Base-by-base conservation (phyloP, 2,329 filamentous ascomycete genomes). In the Cercospora berteroae region DNA sequence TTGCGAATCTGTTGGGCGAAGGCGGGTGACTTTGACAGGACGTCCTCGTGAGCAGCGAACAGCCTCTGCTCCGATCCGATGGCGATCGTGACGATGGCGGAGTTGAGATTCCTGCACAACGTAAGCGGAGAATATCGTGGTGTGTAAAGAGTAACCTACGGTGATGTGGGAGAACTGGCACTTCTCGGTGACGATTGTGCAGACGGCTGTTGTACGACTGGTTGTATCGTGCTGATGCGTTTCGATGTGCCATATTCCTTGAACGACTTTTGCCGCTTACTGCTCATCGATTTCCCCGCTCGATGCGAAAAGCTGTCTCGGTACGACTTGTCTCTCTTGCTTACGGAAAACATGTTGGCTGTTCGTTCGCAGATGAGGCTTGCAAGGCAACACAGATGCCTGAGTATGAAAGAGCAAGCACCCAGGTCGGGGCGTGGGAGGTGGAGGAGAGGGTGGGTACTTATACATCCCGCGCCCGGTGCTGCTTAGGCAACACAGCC, bases 1-100 rank as follows among this genome's bases (percentile, higher is more conserved):
- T 84, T 84, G 65, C 85, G 84, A 71, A 89, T 86, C 52, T 85
- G 84, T 60, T 86, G 81, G 68, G 88, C 84, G 81, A 97, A 96
- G 85, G 90, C 96, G 7, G 92, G 88, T 10, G 92, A 95, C 64
- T 86, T 83, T 77, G 85, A 87, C 67, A 97, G 88, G 69, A 96
- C 87, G 72, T 95, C 90, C 82, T 96, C 92, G 79, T 97, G 94
- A 6, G 93, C 93, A 42, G 94, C 94, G 77, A 97, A 97, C 73
- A 97, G 89, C 23, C 94, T 88, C 78, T 93, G 73, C 7, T 75
- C 69, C 13, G 73, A 71, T 70, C 94, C 93, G 77, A 97, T 88
- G 74, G 90, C 88, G 75, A 97, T 84, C 63, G 93, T 96, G 80
- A 97, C 86, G 80, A 97, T 96, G 78, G 93, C 90, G 73, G 86